Evolutionary conservation across 495 filamentous ascomycete species (phyloP).

Genomic region (Trichoderma gamsii): DNA sequence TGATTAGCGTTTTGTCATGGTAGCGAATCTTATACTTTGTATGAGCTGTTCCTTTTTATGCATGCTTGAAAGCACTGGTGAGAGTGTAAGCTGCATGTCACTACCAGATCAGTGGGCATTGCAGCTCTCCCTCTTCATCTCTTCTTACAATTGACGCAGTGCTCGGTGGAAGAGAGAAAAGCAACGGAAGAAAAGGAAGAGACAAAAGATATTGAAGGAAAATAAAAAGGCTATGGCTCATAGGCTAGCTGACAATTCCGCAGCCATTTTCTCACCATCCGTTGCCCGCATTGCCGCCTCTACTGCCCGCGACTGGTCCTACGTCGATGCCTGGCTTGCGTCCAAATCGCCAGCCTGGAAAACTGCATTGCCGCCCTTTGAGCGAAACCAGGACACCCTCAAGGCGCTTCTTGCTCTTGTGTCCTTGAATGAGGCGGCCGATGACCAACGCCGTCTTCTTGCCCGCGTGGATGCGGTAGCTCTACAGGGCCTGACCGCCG

Average conservation of each 20-base stretch:
- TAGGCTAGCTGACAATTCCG: slow-evolving; percentile 35
- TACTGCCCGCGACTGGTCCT: slow-evolving; percentile 79
- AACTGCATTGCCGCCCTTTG: slow-evolving; percentile 53
- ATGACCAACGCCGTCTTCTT: slow-evolving; percentile 62
- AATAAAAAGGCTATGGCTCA: slow-evolving; percentile 41
- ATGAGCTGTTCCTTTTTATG: too few relatives aligned
- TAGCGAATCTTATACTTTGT: too few relatives aligned
- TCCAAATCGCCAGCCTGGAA: slow-evolving; percentile 47
- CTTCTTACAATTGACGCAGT: too few relatives aligned
- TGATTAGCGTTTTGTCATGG: too few relatives aligned
- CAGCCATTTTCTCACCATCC: slow-evolving; percentile 66
- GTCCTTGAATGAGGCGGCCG: slow-evolving; percentile 70
- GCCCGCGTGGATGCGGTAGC: slow-evolving; percentile 55
- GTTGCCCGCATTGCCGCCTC: slow-evolving; percentile 57
- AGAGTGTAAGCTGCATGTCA: too few relatives aligned
- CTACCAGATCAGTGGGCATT: too few relatives aligned
- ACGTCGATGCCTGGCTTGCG: slow-evolving; percentile 74
- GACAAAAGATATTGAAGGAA: too few relatives aligned
- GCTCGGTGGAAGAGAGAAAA: too few relatives aligned
- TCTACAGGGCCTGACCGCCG: slow-evolving; percentile 45
- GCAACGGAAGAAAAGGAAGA: too few relatives aligned
- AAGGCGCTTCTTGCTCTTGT: slow-evolving; percentile 69
- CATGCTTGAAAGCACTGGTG: too few relatives aligned
- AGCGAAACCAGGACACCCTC: slow-evolving; percentile 79
- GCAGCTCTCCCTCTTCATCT: too few relatives aligned